Percentiles rank a stretch among this genome's conserved stretches.
Evolutionary conservation across 2,329 filamentous ascomycete species (phyloP).

Genomic region (Sporothrix humicola): DNA sequence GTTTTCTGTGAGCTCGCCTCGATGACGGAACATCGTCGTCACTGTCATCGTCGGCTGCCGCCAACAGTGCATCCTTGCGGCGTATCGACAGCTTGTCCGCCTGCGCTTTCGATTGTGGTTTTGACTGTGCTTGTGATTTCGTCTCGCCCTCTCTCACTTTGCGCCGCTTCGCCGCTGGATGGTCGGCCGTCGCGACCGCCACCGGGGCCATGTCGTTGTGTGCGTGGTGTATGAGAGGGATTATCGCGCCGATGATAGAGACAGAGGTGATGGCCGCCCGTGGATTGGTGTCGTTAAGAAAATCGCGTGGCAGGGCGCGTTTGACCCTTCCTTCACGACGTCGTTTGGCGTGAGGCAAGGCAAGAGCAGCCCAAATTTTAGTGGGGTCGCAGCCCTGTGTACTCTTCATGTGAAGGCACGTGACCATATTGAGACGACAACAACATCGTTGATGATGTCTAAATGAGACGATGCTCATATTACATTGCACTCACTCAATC

Average conservation of each 20-base stretch:
- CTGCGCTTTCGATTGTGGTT: not conserved
- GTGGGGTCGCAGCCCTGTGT: not conserved
- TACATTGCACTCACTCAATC: not conserved
- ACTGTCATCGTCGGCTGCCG: not conserved
- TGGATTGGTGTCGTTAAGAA: no score
- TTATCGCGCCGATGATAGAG: not conserved
- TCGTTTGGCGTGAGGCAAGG: not conserved
- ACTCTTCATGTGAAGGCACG: not conserved
- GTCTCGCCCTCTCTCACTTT: conserved; percentile 19
- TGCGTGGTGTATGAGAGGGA: no score
- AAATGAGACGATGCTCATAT: not conserved
- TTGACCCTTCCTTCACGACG: not conserved
- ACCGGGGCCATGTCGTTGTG: conserved; percentile 30
- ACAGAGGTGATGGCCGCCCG: not conserved
- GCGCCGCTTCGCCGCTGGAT: conserved; percentile 33
- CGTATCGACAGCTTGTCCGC: conserved; percentile 29
- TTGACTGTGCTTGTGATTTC: not conserved
- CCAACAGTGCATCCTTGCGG: not conserved
- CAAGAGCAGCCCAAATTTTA: conserved; percentile 4
- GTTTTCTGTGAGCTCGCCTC: not conserved
- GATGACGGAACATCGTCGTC: not conserved
- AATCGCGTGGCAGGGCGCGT: not conserved
- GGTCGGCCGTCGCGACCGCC: conserved; percentile 23
- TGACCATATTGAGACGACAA: not conserved
- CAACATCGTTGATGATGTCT: not conserved